phyloP scores from a whole-genome alignment of 2,329 filamentous ascomycete species.

The Sporothrix pseudoabietina region DNA sequence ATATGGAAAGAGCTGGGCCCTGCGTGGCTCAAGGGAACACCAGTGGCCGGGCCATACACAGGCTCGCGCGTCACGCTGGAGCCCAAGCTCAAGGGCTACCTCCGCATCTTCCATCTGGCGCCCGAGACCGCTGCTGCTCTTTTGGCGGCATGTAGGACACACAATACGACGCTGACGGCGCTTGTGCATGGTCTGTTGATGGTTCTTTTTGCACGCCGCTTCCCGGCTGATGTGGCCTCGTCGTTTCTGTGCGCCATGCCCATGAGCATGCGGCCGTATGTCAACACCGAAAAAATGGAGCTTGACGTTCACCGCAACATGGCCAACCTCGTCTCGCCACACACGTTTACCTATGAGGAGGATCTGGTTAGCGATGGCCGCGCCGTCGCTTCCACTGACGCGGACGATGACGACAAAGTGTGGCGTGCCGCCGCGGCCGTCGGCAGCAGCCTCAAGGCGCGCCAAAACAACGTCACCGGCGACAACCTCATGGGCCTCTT shows the following conservation, averaged over 20 bases:
- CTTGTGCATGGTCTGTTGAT: conserved; percentile 52
- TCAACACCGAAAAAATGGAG: conserved; percentile 33
- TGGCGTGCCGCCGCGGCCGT: conserved; percentile 48
- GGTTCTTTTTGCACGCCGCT: conserved; percentile 45
- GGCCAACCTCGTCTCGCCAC: conserved; percentile 46
- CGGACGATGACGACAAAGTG: conserved; percentile 40
- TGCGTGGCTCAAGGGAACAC: conserved; percentile 40
- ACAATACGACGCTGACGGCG: conserved; percentile 51
- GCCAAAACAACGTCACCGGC: conserved; percentile 42
- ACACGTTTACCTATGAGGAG: conserved; percentile 41
- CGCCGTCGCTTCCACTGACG: background rate
- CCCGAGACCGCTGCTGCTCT: conserved; percentile 40
- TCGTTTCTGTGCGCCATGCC: conserved; percentile 48
- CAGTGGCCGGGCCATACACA: conserved; percentile 43
- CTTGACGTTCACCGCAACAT: conserved; percentile 42
- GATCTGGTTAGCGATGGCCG: conserved; percentile 38
- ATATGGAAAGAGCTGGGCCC: conserved; percentile 49
- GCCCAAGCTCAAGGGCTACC: conserved; percentile 43
- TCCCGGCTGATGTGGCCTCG: conserved; percentile 42
- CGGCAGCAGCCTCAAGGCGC: conserved; percentile 43
- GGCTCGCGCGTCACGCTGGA: conserved; percentile 44
- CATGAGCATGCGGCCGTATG: conserved; percentile 49
- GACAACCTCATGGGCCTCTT: conserved; percentile 51
- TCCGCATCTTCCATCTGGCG: conserved; percentile 45
- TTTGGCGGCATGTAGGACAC: conserved; percentile 46